Evolutionary conservation across 1,284 basidiomycete species (phyloP), one percentile per base, ranked within the genome.

Genomic region (Coniferiporia sulphurascens): DNA sequence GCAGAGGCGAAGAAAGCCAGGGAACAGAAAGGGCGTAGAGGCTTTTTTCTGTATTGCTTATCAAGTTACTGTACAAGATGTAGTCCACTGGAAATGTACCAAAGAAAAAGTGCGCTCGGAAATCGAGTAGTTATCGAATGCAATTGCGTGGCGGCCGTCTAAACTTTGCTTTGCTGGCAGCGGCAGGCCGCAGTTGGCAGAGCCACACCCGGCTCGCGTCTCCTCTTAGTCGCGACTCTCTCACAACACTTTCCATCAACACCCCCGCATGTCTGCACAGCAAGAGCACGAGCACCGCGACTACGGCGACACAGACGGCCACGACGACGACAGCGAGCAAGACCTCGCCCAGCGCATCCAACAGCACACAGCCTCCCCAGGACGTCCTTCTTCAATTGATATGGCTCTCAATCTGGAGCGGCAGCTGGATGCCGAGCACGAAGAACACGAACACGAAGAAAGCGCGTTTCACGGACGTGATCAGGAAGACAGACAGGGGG

Each of bases 351-450:
- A 32, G 17, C 44, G 58, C 17, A 50, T 59, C 7, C 35, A 54
- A 19, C 52, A 59, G 43, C 45, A 53, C n/a, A n/a, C 44, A 12
- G 17, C 44, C 44, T 19, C 17, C 13, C 21, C 52, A 56, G 48
- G 58, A 67, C 77, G 80, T 19, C 83, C 78, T 22, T 85, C 78
- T 63, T 90, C 89, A 44, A 89, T 91, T 65, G 89, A 91, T 71
- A 79, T 89, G 60, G 80, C 81, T 49, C 79, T 91, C 62, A 87
- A 89, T 66, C 81, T 91, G 61, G 89, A 91, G 70, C 82, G 79
- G 53, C 83, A 90, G 72, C 80, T 91, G 50, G 81, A 65, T 38
- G 49, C 48, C 17, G 65, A 66, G 45, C 34, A 61, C 17, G 62
- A 61, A n/a, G 43, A 54, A 9, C 45, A 55, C 36, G 53, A 56